Base-by-base conservation (phyloP, 1,139 yeast species). In the Pneumocystis sp. region DNA sequence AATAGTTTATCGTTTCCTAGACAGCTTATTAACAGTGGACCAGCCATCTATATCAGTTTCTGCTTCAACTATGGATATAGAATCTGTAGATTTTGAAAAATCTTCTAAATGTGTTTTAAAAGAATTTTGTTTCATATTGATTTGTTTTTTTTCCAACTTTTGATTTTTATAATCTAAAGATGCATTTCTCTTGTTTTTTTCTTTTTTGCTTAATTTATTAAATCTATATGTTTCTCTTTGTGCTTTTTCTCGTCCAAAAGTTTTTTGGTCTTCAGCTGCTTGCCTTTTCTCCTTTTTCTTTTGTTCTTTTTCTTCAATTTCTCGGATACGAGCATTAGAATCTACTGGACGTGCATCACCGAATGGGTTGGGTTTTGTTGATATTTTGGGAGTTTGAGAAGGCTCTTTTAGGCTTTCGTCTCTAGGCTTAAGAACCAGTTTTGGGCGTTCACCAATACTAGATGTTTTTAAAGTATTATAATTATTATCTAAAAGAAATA, bases 11-110 rank as follows among this genome's bases (percentile, higher is more conserved):
- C 57, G 42, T 45, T 60, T 62, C 61, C 61, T 65, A 56, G 64
- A 64, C 39, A 70, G 71, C 71, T 82, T 82, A 71, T 83, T 81
- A 70, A 84, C 88, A 71, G 82, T 83, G 75, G 84, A 84, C 89
- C 89, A 85, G 63, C 84, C 87, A 67, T 78, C 86, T 65, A 76
- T 76, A 63, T 77, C 80, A 39, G 70, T 70, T 15, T 77, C 73
- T 39, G 80, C 70, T 65, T 80, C 82, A 69, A 81, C 76, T n/a
- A 75, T 74, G 61, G 76, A 70, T 35, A 74, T 73, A 59, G 73
- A 75, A 61, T 71, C 72, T 10, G 64, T 66, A 56, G 69, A 69
- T 59, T 70, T 71, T 67, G 66, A 70, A 63, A 73, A 73, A 64
- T 67, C 67, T 10, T 1, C n/a, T 2, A 39, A 59, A 25, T 42